A percentile compares a stretch with the other conserved stretches of the same genome.
These are phyloP conservation scores for Cardamine occulta DNA, from an alignment of 345 rosid species.

Conservation along the genomic window DNA sequence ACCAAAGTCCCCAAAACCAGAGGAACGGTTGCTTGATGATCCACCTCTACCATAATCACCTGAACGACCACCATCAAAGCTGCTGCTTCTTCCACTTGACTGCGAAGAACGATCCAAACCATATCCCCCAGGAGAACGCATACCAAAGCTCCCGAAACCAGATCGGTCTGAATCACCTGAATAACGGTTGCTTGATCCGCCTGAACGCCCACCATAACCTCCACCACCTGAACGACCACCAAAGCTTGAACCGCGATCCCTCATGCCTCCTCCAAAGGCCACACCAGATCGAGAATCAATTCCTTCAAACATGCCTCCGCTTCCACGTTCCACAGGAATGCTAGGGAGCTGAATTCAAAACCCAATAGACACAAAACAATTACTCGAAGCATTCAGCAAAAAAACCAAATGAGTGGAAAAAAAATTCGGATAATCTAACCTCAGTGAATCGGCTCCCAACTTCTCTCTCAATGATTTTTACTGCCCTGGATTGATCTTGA, in stretches of 20 bases:
- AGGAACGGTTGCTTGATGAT: slow-evolving; percentile 37
- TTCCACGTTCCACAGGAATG: slow-evolving; percentile 60
- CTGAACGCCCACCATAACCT: slow-evolving; percentile 44
- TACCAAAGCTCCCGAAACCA: slow-evolving; percentile 49
- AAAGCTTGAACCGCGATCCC: slow-evolving; percentile 51
- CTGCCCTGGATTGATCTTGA: slow-evolving; percentile 67
- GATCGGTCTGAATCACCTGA: slow-evolving; percentile 42
- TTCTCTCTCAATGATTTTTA: slow-evolving; percentile 75
- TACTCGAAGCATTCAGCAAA: slow-evolving; percentile 5
- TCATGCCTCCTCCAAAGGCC: slow-evolving; percentile 55
- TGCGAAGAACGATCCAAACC: slow-evolving; percentile 50
- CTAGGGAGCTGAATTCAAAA: slow-evolving; percentile 65
- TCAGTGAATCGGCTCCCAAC: slow-evolving; percentile 85
- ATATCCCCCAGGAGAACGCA: slow-evolving; percentile 49
- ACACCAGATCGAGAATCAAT: slow-evolving; percentile 49
- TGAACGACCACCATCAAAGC: slow-evolving; percentile 42
- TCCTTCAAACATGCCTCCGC: slow-evolving; percentile 49
- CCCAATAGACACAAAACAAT: slow-evolving; percentile 11
- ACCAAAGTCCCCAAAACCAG: slow-evolving; percentile 53
- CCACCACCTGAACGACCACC: slow-evolving; percentile 55
- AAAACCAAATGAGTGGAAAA: background rate
- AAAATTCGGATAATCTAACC: slow-evolving; percentile 47
- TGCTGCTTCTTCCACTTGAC: slow-evolving; percentile 50
- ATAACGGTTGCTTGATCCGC: slow-evolving; percentile 41
- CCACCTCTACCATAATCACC: slow-evolving; percentile 41